Percentiles rank a stretch among this genome's conserved stretches.
Evolutionary conservation across 2,329 filamentous ascomycete species (phyloP).

Genomic region (Basipetospora chlamydospora): DNA sequence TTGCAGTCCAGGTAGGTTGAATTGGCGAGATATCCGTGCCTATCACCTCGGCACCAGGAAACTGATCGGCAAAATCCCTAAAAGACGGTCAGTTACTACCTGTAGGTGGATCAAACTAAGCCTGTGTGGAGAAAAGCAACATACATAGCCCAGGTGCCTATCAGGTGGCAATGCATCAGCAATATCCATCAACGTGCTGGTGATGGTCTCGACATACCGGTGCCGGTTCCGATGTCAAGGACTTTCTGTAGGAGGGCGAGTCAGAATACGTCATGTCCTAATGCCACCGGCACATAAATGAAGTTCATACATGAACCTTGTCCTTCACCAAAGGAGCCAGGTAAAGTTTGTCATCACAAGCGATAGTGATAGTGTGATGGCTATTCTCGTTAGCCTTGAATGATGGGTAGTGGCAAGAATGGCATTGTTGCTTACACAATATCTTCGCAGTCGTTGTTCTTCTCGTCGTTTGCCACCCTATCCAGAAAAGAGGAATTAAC

Average conservation of each 20-base stretch:
- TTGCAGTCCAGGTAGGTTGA: constrained; percentile 35
- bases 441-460: constrained; percentile 9
- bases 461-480: constrained; percentile 8
- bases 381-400: constrained; percentile 2
- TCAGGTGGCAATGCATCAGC: background rate
- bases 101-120: background rate
- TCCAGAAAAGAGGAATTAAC: background rate
- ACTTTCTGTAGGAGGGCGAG: constrained; percentile 5
- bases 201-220: constrained; percentile 23
- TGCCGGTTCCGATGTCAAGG: constrained; percentile 40
- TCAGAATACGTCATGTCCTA: background rate
- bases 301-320: constrained; percentile 7
- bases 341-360: constrained; percentile 12
- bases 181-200: background rate
- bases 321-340: constrained; percentile 13
- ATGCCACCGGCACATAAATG: constrained; percentile 2
- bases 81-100: constrained; percentile 11
- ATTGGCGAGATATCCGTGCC: constrained; percentile 43
- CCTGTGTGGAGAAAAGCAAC: constrained; percentile 15
- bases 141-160: constrained; percentile 31
- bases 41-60: constrained; percentile 26
- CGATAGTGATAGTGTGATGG: constrained; percentile 12
- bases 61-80: constrained; percentile 33
- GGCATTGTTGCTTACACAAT: constrained; percentile 9
- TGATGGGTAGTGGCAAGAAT: background rate